Base-by-base conservation (phyloP, 2,329 filamentous ascomycete genomes). In the Parafenestella ontariensis region DNA sequence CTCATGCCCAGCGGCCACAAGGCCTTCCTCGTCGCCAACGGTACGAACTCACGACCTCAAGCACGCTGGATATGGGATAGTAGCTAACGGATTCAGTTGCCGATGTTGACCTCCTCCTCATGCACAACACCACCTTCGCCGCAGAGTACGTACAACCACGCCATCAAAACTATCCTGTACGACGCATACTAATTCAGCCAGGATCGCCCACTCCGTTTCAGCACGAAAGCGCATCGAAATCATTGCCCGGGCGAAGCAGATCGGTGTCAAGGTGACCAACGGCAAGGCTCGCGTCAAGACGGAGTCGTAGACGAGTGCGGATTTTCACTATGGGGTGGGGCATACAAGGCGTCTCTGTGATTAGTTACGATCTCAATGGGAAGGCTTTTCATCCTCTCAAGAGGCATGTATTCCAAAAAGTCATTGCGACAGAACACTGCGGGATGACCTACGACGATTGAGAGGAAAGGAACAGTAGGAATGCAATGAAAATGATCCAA, bases 251-350 rank as follows among this genome's bases (percentile, higher is more conserved):
- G 95, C 95, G 69, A 98, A 98, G 91, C 89, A 96, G 83, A 85
- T 99, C 78, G 92, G 93, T 78, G 95, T 99, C 81, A 99, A 99
- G 91, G 94, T 99, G 81, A 99, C 95, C 79, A 99, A 99, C 87
- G 82, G 91, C 83, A 96, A 97, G 91, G 95, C 93, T 78, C 96
- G 94, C 87, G 90, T 99, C 81, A 96, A 94, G 75, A 96, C 92
- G 74, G 95, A 99, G 88, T 84, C 85, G 74, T 88, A 84, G 66
- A 73, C 54, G 52, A 54, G 58, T 54, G 65, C 52, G 54, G 58
- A 56, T 68, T 67, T 64, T 64, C 58, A 64, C 63, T 69, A 65
- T 57, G 44, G 65, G 64, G 62, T 54, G 62, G 66, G 70, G 69
- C 69, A 72, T 73, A 71, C 65, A 72, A 63, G 71, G 71, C 71